These are phyloP conservation scores for Asclepias syriaca DNA, from an alignment of 257 asterid species.

Conservation along the genomic window DNA sequence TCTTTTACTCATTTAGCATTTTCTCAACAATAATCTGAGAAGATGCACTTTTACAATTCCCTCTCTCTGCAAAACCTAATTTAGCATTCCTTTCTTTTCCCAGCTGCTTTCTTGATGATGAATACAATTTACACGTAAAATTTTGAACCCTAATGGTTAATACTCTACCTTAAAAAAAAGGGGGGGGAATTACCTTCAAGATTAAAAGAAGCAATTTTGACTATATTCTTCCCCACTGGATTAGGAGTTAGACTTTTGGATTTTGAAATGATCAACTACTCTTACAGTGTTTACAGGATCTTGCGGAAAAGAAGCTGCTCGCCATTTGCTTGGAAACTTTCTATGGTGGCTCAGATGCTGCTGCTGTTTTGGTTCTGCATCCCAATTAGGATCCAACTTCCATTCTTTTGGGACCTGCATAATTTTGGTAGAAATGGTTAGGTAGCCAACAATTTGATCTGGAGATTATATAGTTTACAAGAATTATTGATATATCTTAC, in stretches of 20 bases:
- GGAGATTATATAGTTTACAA: not conserved
- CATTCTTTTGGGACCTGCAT: slow-evolving; percentile 90
- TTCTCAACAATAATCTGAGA: not conserved
- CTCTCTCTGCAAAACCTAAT: not conserved
- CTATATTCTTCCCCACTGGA: slow-evolving; percentile 27
- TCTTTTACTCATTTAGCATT: not conserved
- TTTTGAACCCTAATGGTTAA: not conserved
- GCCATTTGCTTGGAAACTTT: slow-evolving; percentile 89
- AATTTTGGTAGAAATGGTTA: not conserved
- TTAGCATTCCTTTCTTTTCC: not conserved
- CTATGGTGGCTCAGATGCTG: slow-evolving; percentile 44
- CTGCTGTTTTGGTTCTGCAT: slow-evolving; percentile 48
- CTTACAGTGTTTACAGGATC: slow-evolving; percentile 72
- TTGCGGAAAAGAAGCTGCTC: slow-evolving; percentile 54
- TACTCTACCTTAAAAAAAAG: not conserved
- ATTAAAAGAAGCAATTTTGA: slow-evolving; percentile 48
- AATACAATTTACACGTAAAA: not conserved
- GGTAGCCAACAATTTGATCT: not conserved
- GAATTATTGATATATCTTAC: slow-evolving; percentile 25
- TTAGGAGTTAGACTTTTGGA: slow-evolving; percentile 43
- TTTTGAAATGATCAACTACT: slow-evolving; percentile 72
- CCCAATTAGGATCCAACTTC: slow-evolving; percentile 94
- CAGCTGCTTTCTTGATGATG: not conserved
- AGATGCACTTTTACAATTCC: not conserved
- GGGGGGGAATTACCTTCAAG: not conserved